Conservation (phyloP, 257 asterid species). For the Plantago elongata region DNA sequence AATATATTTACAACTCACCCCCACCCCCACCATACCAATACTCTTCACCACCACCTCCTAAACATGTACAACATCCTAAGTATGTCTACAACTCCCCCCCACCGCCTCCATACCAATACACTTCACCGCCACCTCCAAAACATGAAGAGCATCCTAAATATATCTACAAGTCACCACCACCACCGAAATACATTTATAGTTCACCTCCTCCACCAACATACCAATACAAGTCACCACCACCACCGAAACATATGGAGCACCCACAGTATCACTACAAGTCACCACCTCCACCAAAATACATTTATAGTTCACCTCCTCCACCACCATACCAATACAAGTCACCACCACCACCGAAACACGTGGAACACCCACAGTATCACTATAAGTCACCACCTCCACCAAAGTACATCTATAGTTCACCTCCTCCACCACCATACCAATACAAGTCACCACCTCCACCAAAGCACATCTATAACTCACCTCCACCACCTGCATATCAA, state of each 20-base stretch:
- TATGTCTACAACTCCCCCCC: not conserved
- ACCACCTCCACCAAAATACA: conserved; percentile 5
- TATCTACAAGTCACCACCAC: conserved; percentile 3
- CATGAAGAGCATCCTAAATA: too few species aligned
- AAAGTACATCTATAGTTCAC: not conserved
- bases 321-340: not conserved
- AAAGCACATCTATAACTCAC: not conserved
- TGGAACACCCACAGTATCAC: not conserved
- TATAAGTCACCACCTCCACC: conserved; percentile 5
- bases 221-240: not conserved
- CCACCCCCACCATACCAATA: not conserved
- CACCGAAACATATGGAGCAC: not conserved
- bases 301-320: too few species aligned
- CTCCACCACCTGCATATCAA: not conserved
- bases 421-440: not conserved
- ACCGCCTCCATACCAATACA: too few species aligned
- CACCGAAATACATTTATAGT: not conserved
- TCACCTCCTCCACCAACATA: conserved; percentile 6
- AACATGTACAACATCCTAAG: not conserved
- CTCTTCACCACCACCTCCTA: not conserved
- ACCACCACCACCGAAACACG: not conserved
- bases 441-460: conserved; percentile 7
- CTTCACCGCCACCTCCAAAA: too few species aligned
- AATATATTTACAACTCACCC: not conserved
- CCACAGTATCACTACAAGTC: not conserved